Percentiles rank a stretch among this genome's conserved stretches.
These are phyloP conservation scores for Crucihimalaya himalaica DNA, from an alignment of 345 rosid genomes.

Conservation along the genomic window DNA sequence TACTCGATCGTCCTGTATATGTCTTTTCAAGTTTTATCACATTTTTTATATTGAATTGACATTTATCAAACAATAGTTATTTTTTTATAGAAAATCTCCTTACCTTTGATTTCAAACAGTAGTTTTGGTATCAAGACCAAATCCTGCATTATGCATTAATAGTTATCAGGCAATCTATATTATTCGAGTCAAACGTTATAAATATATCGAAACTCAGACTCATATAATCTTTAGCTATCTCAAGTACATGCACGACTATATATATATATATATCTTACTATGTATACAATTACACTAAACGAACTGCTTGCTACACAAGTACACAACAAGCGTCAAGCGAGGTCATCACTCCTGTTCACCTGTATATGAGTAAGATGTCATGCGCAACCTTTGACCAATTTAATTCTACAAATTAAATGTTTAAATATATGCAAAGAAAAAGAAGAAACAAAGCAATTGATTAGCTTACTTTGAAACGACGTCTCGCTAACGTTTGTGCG, in stretches of 20 bases:
- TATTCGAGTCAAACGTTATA: neutral
- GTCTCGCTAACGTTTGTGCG: conserved; percentile 33
- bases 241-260: conserved; percentile 1
- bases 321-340: conserved; percentile 2
- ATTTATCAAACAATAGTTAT: too few relatives aligned
- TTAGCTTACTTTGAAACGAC: conserved; percentile 31
- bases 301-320: neutral
- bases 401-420: neutral
- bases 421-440: neutral
- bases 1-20: neutral
- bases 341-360: conserved; percentile 1
- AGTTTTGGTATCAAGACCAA: neutral
- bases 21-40: neutral
- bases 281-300: neutral
- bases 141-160: neutral
- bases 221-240: neutral
- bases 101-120: neutral
- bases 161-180: neutral
- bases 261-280: neutral
- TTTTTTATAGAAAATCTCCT: neutral
- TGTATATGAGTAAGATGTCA: conserved; percentile 6
- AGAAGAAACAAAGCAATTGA: conserved; percentile 17
- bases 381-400: conserved; percentile 4
- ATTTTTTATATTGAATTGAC: neutral
- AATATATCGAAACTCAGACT: neutral